Evolutionary conservation across 129 eudicot species (phyloP).

Genomic region (Arctium minus): DNA sequence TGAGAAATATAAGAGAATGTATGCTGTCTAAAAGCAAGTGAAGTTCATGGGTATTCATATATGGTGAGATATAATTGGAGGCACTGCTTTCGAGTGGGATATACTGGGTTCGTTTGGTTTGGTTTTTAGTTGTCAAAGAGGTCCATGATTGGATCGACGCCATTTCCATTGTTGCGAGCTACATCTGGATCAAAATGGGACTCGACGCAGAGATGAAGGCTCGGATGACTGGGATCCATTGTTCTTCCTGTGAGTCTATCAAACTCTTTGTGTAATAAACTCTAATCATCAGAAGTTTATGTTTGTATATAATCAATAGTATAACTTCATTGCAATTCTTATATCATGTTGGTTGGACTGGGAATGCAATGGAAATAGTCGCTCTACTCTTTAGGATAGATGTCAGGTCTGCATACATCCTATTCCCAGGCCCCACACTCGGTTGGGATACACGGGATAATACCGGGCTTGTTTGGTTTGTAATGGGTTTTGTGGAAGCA

Average conservation of each 20-base stretch:
- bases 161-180: not conserved
- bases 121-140: not conserved
- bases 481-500: not conserved
- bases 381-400: not conserved
- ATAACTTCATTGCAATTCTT: conserved; percentile 4
- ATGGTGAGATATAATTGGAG: not conserved
- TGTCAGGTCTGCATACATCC: not conserved
- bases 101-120: not conserved
- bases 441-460: too few species aligned
- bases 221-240: not conserved
- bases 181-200: not conserved
- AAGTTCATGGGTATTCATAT: not conserved
- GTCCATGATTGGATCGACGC: not conserved
- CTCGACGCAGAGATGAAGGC: conserved; percentile 4
- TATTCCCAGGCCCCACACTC: not conserved
- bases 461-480: not conserved
- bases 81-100: not conserved
- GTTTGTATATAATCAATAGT: conserved; percentile 22
- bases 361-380: not conserved
- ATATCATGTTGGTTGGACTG: not conserved
- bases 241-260: conserved; percentile 26
- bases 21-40: conserved; percentile 48
- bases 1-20: conserved; percentile 72
- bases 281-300: conserved; percentile 10
- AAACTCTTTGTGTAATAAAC: conserved; percentile 10